Conservation (phyloP, 1,139 yeast genomes). For the Magnusiomyces paraingens region DNA sequence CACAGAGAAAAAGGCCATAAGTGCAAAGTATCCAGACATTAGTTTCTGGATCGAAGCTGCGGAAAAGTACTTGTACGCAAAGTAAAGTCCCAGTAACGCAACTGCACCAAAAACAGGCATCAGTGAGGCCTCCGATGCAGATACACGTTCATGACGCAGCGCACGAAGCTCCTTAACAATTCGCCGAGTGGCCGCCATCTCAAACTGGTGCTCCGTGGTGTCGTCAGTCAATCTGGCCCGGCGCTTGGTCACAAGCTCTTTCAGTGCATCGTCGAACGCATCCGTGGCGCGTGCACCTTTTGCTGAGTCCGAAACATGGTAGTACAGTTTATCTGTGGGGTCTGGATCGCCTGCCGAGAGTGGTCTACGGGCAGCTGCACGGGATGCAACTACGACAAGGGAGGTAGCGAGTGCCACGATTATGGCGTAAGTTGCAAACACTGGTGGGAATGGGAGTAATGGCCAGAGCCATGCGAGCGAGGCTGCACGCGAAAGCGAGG, state of each 20-base stretch:
- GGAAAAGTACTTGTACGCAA: conserved; percentile 33
- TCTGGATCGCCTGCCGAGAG: conserved; percentile 40
- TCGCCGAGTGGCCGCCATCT: background rate
- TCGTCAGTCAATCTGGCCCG: background rate
- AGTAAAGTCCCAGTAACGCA: conserved; percentile 36
- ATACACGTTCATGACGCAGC: conserved; percentile 15
- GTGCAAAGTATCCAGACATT: conserved; percentile 34
- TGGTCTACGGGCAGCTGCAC: conserved; percentile 41
- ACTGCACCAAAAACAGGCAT: conserved; percentile 41
- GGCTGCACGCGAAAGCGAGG: too few relatives aligned
- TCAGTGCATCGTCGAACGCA: conserved; percentile 11
- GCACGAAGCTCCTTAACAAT: conserved; percentile 5
- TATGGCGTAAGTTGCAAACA: conserved; percentile 21
- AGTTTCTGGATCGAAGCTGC: conserved; percentile 28
- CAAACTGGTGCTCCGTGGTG: background rate
- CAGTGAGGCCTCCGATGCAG: conserved; percentile 32
- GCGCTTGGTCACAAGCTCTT: conserved; percentile 2
- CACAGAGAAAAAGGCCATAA: conserved; percentile 30
- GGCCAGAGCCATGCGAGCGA: conserved; percentile 13
- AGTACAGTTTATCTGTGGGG: conserved; percentile 38
- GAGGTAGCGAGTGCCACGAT: conserved; percentile 29
- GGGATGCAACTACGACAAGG: conserved; percentile 38
- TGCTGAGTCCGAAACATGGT: conserved; percentile 38
- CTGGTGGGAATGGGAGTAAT: conserved; percentile 18
- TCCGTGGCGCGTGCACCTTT: background rate